Base-by-base conservation (phyloP, 495 filamentous ascomycete species). In the Penicillium goetzii region DNA sequence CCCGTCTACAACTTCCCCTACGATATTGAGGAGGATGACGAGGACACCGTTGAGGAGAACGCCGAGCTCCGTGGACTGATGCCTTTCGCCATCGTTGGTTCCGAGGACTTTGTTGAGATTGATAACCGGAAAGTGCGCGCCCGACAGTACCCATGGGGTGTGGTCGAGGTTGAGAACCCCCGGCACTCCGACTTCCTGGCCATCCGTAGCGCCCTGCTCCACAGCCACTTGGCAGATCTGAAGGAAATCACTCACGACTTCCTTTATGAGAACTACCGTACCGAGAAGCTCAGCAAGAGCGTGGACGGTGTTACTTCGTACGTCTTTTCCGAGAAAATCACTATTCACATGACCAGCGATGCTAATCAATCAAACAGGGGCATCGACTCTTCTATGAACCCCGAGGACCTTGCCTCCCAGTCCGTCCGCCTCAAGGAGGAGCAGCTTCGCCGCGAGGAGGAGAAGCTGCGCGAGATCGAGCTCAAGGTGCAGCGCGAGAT, bases 1-100 rank as follows among this genome's bases (percentile, higher is more conserved):
- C 95, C 95, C 40, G 96, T 99, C 68, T 99, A 99, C 88, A 99
- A 99, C 86, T 99, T 99, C 85, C 95, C 95, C 34, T 99, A 99
- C 81, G 95, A 99, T 74, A 95, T 98, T 62, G 95, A 99, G 80
- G 95, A 99, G 81, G 95, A 99, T 74, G 95, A 99, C 73, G 95
- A 99, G 80, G 95, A 99, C 72, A 99, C 95, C 0, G 94, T 99
- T 30, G 95, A 99, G 80, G 95, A 99, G 80, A 99, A 99, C 69
- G 93, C 94, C 58, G 95, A 99, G 80, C 84, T 99, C 47, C 88
- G 95, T 76, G 92, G 94, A 45, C 82, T 99, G 66, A 98, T 99
- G 95, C 95, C 95, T 12, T 99, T 99, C 67, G 95, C 95, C 57
- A 99, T 99, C 75, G 95, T 99, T 62, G 95, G 95, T 34, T 96